Base-by-base conservation (phyloP, 768 basidiomycete genomes). In the Boletus barrowsii region DNA sequence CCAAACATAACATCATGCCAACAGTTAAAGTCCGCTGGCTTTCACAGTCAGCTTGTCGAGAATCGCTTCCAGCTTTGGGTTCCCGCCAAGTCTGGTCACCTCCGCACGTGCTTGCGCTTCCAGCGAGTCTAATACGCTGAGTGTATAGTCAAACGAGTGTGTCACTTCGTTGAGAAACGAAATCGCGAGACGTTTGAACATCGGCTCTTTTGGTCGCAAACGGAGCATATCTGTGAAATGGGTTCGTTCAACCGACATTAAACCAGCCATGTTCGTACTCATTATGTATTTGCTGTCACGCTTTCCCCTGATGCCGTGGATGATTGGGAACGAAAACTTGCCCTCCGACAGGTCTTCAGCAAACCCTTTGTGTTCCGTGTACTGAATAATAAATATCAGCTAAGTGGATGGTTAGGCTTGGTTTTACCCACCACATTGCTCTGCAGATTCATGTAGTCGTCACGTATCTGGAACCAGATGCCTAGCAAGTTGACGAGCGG, bases 301-400 rank as follows among this genome's bases (percentile, higher is more conserved):
- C 65, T 93, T 84, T 8, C 89, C 81, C 30, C 88, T 84, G 44
- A 98, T 86, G 18, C 89, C 86, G 68, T 98, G 96, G 1, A 98
- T 86, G 32, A 98, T 79, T 0, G 94, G 95, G 73, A 98, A 98
- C 4, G 92, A 95, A 75, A 98, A 98, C 70, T 98, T 98, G 8
- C 96, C 96, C 73, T 98, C 96, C 0, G 91, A 88, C 14, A 98
- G 76, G 67, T 98, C 96, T 71, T 98, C 95, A 0, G 90, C 90
- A 68, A 91, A 96, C 3, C 89, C 89, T 67, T 91, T 91, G 67
- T 87, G 90, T 41, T 82, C 80, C 3, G 84, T 75, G 65, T 98
- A 98, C 92, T 96, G 43, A 5, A 30, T 10, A 41, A 42, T n/a
- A 39, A 24, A n/a, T 20, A n/a, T 43, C 17, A 32, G 22, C 15